phyloP scores from a whole-genome alignment of 2,329 filamentous ascomycete genomes.

The Escovopsis sp. region DNA sequence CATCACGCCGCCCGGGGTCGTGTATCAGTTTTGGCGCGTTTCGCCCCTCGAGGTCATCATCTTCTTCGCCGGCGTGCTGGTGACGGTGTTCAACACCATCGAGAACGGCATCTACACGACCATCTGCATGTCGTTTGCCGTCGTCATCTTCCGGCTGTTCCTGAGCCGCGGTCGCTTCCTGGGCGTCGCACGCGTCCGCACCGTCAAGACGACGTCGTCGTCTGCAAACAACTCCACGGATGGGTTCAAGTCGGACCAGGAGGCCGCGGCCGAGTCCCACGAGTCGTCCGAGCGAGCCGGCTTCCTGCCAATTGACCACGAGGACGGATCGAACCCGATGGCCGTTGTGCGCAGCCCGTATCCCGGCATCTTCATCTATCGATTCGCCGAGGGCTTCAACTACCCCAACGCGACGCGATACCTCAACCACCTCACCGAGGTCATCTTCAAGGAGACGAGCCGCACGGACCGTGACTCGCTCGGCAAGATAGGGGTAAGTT shows the following conservation, averaged over 20 bases:
- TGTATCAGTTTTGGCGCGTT: slow-evolving; percentile 81
- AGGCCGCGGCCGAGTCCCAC: slow-evolving; percentile 30
- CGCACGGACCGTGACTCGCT: slow-evolving; percentile 27
- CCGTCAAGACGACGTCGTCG: slow-evolving; percentile 57
- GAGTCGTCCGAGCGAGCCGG: slow-evolving; percentile 22
- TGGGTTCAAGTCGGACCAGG: slow-evolving; percentile 30
- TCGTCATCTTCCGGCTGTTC: slow-evolving; percentile 64
- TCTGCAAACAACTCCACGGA: slow-evolving; percentile 18
- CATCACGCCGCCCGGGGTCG: slow-evolving; percentile 66
- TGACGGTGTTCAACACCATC: slow-evolving; percentile 68
- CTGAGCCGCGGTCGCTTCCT: slow-evolving; percentile 68
- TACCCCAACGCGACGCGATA: slow-evolving; percentile 39
- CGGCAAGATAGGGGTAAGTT: slow-evolving; percentile 32
- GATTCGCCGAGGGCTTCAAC: slow-evolving; percentile 40
- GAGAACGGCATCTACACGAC: slow-evolving; percentile 81
- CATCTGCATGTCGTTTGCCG: slow-evolving; percentile 50
- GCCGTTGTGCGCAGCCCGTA: slow-evolving; percentile 31
- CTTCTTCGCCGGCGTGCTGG: slow-evolving; percentile 73
- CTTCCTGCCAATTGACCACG: slow-evolving; percentile 33
- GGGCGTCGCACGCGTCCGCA: slow-evolving; percentile 68
- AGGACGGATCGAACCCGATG: slow-evolving; percentile 36
- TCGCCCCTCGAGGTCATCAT: slow-evolving; percentile 70
- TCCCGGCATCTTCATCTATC: slow-evolving; percentile 40
- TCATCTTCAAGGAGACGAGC: slow-evolving; percentile 30
- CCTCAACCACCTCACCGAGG: slow-evolving; percentile 32